phyloP scores from a whole-genome alignment of 352 stramenopile genomes.

The Pilasporangium apinafurcum region DNA sequence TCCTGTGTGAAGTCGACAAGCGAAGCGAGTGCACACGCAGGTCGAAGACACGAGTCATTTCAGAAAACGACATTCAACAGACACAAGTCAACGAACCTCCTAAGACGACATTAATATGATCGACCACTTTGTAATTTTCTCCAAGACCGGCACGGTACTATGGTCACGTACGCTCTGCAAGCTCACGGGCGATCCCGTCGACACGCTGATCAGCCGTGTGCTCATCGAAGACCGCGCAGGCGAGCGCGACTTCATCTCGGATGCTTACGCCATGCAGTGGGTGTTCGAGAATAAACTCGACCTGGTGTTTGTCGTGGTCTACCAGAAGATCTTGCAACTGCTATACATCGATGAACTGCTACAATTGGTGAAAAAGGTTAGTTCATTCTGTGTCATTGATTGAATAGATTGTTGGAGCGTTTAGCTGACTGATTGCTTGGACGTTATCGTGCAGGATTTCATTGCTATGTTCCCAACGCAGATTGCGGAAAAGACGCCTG shows the following conservation, averaged over 20 bases:
- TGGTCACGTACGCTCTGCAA: conserved; percentile 88
- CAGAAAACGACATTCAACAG: too few relatives aligned
- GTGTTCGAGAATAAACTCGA: conserved; percentile 90
- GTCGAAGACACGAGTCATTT: too few relatives aligned
- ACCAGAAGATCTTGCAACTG: conserved; percentile 89
- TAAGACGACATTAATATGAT: conserved; percentile 86
- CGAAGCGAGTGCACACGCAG: too few relatives aligned
- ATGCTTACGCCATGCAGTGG: conserved; percentile 89
- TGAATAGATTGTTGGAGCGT: not conserved
- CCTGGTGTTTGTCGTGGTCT: conserved; percentile 89
- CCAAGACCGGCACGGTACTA: conserved; percentile 85
- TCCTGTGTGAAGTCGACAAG: too few relatives aligned
- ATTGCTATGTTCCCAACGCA: conserved; percentile 63
- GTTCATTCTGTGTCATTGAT: not conserved
- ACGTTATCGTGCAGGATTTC: conserved; percentile 35
- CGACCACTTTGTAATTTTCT: conserved; percentile 91
- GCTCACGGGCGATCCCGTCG: conserved; percentile 78
- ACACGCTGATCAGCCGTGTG: conserved; percentile 85
- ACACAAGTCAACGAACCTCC: too few relatives aligned
- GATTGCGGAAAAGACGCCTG: conserved; percentile 64
- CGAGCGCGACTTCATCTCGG: conserved; percentile 80
- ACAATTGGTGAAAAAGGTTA: conserved; percentile 72
- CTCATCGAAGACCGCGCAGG: conserved; percentile 87
- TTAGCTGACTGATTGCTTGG: not conserved
- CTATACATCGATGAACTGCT: conserved; percentile 90